Evolutionary conservation across 2,329 filamentous ascomycete species (phyloP).

Genomic region (Penicillium occitanis): DNA sequence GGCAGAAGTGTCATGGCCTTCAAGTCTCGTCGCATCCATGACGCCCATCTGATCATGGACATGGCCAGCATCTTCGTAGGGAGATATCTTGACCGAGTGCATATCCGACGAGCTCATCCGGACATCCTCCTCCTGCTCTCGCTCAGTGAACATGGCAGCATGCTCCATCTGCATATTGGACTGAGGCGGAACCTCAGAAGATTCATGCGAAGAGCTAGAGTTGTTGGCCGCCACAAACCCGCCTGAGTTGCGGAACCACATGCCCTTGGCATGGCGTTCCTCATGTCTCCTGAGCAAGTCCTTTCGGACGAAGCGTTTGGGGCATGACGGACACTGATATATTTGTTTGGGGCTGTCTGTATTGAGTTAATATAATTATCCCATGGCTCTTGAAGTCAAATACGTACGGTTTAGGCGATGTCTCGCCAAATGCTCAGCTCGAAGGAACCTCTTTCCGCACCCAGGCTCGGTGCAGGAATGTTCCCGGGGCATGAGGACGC

Average conservation of each 20-base stretch:
- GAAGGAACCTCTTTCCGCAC: constrained; percentile 25
- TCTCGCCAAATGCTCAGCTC: constrained; percentile 25
- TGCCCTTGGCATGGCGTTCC: constrained; percentile 30
- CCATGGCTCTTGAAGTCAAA: not conserved
- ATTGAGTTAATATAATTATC: not conserved
- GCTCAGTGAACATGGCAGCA: constrained; percentile 20
- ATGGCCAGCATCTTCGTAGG: not conserved
- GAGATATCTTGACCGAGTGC: constrained; percentile 9
- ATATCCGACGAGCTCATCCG: constrained; percentile 7
- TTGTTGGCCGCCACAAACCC: constrained; percentile 21
- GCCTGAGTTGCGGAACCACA: constrained; percentile 31
- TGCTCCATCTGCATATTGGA: constrained; percentile 1
- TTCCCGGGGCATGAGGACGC: constrained; percentile 21
- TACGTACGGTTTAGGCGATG: constrained; percentile 25
- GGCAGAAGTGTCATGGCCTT: not conserved
- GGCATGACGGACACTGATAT: constrained; percentile 25
- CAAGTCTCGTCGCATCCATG: not conserved
- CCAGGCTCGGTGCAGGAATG: constrained; percentile 25
- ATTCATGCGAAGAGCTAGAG: constrained; percentile 4
- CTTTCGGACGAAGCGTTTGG: constrained; percentile 28
- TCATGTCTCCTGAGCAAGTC: constrained; percentile 31
- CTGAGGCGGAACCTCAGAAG: not conserved
- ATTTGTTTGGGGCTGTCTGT: constrained; percentile 25
- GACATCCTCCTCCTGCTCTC: constrained; percentile 18
- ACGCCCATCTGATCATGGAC: constrained; percentile 1